Conservation (phyloP, 23 red algal genomes). For the Gracilaria gracilis region DNA sequence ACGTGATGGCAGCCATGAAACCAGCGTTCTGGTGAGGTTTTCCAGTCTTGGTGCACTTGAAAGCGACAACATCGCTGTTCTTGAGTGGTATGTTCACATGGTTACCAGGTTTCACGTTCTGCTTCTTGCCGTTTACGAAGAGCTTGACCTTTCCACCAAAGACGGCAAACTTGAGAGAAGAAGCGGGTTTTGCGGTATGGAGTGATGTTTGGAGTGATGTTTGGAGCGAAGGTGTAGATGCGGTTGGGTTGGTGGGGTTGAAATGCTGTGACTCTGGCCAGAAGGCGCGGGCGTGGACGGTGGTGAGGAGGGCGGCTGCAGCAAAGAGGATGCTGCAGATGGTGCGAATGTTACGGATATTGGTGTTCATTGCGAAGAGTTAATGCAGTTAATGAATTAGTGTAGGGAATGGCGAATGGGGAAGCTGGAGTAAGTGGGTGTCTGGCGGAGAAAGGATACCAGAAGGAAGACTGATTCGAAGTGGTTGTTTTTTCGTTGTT, state of each 20-base stretch:
- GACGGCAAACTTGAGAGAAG: slow-evolving; percentile 2
- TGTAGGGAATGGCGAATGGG: too few species aligned
- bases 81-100: background rate
- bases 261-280: background rate
- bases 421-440: too few species aligned
- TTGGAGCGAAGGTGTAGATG: background rate
- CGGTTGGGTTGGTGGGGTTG: background rate
- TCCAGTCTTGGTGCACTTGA: background rate
- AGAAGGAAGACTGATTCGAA: too few species aligned
- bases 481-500: too few species aligned
- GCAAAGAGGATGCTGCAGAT: background rate
- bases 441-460: too few species aligned
- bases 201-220: background rate
- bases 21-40: background rate
- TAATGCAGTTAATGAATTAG: background rate
- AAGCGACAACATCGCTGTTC: slow-evolving; percentile 10
- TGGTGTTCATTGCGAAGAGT: background rate
- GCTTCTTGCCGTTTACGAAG: slow-evolving; percentile 4
- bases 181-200: background rate
- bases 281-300: background rate
- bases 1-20: background rate
- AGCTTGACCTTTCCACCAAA: background rate
- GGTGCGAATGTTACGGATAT: background rate
- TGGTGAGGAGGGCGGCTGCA: background rate
- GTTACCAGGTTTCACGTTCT: background rate